Percentiles rank a stretch among this genome's conserved stretches.
These are phyloP conservation scores for Erythrobasidium yunnanense DNA, from an alignment of 768 basidiomycete genomes.

Conservation along the genomic window DNA sequence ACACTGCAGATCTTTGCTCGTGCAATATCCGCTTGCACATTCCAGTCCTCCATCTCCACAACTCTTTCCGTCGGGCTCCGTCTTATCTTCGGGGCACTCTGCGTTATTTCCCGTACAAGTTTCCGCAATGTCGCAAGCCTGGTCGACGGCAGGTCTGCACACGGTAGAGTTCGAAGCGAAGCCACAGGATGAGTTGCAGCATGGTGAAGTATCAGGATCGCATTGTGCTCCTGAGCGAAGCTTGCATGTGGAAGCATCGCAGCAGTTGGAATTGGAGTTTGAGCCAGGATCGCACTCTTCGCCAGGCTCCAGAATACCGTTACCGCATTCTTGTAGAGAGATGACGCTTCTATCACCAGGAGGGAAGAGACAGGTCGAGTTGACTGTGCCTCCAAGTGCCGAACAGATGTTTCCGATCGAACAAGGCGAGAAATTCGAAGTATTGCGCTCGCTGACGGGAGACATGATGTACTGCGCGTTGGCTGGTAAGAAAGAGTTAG, in stretches of 20 bases:
- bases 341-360: constrained; percentile 44
- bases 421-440: constrained; percentile 62
- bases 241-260: constrained; percentile 59
- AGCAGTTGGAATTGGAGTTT: constrained; percentile 55
- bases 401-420: constrained; percentile 72
- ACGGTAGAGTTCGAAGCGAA: constrained; percentile 50
- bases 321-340: constrained; percentile 43
- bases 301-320: constrained; percentile 68
- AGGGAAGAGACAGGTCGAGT: constrained; percentile 59
- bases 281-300: constrained; percentile 79
- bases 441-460: constrained; percentile 47
- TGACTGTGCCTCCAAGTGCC: constrained; percentile 42
- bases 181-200: constrained; percentile 60
- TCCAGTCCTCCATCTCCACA: constrained; percentile 13
- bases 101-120: constrained; percentile 65
- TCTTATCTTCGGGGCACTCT: constrained; percentile 57
- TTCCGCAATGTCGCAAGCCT: constrained; percentile 51
- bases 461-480: constrained; percentile 64
- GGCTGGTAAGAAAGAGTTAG: constrained; percentile 40
- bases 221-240: constrained; percentile 56
- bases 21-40: constrained; percentile 28
- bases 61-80: constrained; percentile 51
- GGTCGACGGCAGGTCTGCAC: constrained; percentile 60
- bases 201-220: constrained; percentile 63
- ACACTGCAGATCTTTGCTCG: constrained; percentile 28